Base-by-base conservation (phyloP, 371 early-diverging fungal species). In the Mucor circinelloides region DNA sequence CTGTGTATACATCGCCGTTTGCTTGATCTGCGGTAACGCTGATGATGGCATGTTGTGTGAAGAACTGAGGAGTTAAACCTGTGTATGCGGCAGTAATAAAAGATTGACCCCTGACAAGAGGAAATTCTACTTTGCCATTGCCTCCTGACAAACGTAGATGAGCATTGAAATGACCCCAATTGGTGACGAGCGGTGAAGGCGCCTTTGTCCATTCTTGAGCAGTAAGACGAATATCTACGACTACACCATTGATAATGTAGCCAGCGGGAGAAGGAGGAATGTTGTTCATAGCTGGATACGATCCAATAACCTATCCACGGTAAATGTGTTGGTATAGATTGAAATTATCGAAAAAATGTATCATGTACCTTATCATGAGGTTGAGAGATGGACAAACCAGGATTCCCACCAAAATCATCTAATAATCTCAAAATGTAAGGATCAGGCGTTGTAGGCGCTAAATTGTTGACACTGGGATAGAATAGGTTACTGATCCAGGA, bases 81-180 rank as follows among this genome's bases (percentile, higher is more conserved):
- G 70, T 23, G 55, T 86, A 87, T 8, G 70, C 36, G 2, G 71
- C 80, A 4, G 88, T 82, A 48, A 87, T 74, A 63, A 79, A 86
- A 0, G 84, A 71, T 80, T 84, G 82, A 17, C 88, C 88, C 32
- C 86, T 73, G 0, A 79, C 73, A 9, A 86, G 58, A 4, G 88
- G 88, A 32, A 87, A 81, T 2, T 70, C 66, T 25, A 84, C 73
- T 13, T 55, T 50, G 25, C 65, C 64, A 0, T 32, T 25, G 15
- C 50, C 2, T 19, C 55, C 58, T 0, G 63, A 61, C 19, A 84
- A 56, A 32, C 65, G 36, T 3, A 84, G 12, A 9, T 67, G 69
- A 23, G 84, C 76, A 36, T 72, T 61, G 38, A 84, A 69, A 4
- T 69, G 65, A 42, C 81, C 78, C 84, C 84, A 84, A 6, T 36